These are phyloP conservation scores for Phycomyces blakesleeanus DNA, from an alignment of 192 early-diverging fungal genomes.

Conservation along the genomic window DNA sequence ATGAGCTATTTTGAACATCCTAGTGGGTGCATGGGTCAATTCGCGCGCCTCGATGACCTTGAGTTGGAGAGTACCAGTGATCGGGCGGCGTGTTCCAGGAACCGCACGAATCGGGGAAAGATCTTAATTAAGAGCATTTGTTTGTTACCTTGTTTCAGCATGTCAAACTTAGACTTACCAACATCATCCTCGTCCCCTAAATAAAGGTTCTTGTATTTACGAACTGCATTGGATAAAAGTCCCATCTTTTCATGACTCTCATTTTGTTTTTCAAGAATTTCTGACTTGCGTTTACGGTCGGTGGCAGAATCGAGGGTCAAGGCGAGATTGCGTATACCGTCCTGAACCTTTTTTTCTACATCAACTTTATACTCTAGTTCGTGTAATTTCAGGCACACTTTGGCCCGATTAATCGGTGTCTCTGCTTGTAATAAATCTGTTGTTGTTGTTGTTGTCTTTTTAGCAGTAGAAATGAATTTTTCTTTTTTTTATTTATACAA, in stretches of 20 bases:
- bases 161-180: neutral
- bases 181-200: slow-evolving; percentile 59
- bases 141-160: neutral
- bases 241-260: slow-evolving; percentile 73
- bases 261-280: slow-evolving; percentile 46
- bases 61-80: slow-evolving; percentile 67
- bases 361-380: slow-evolving; percentile 87
- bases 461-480: neutral
- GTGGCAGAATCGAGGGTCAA: slow-evolving; percentile 31
- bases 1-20: slow-evolving; percentile 57
- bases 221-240: slow-evolving; percentile 63
- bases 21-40: slow-evolving; percentile 51
- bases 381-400: slow-evolving; percentile 74
- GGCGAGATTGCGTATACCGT: slow-evolving; percentile 54
- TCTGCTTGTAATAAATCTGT: slow-evolving; percentile 62
- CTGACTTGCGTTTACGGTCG: slow-evolving; percentile 45
- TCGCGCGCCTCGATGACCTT: slow-evolving; percentile 59
- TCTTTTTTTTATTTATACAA: neutral
- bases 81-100: slow-evolving; percentile 60
- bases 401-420: slow-evolving; percentile 57
- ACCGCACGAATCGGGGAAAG: slow-evolving; percentile 31
- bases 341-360: slow-evolving; percentile 88
- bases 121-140: neutral
- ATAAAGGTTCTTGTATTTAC: slow-evolving; percentile 83
- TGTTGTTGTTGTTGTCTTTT: no score